Evolutionary conservation across 2,329 filamentous ascomycete species (phyloP).

Genomic region (Ophiocordyceps camponoti-leonardi): DNA sequence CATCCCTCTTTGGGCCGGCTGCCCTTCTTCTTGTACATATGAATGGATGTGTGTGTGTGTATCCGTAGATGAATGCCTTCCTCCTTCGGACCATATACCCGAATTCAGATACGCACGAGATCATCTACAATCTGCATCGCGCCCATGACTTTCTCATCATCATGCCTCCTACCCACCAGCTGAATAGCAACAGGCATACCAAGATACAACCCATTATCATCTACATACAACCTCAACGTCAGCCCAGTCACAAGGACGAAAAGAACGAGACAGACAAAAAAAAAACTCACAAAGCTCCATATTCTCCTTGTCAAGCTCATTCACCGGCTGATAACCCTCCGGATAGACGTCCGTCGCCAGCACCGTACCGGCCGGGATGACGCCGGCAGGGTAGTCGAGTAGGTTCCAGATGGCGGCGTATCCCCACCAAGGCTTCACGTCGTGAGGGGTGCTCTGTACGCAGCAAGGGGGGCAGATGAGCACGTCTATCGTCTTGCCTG

Average conservation of each 20-base stretch:
- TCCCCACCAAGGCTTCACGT: slow-evolving; percentile 33
- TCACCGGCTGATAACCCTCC: slow-evolving; percentile 3
- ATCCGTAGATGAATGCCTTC: too few species aligned
- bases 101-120: neutral
- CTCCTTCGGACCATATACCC: too few species aligned
- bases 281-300: slow-evolving; percentile 4
- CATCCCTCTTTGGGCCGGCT: too few species aligned
- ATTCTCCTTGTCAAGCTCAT: slow-evolving; percentile 5
- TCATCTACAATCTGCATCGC: slow-evolving; percentile 5
- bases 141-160: slow-evolving; percentile 6
- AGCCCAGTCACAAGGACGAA: neutral
- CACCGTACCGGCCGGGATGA: slow-evolving; percentile 5
- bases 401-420: slow-evolving; percentile 55
- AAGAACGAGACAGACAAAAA: too few species aligned
- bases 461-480: slow-evolving; percentile 43
- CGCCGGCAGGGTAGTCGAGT: slow-evolving; percentile 39
- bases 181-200: slow-evolving; percentile 6
- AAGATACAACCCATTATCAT: slow-evolving; percentile 4
- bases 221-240: neutral
- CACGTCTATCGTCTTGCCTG: slow-evolving; percentile 30
- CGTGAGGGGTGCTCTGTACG: slow-evolving; percentile 27
- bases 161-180: slow-evolving; percentile 4
- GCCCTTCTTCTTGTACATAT: too few species aligned
- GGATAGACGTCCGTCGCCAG: slow-evolving; percentile 4
- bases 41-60: too few species aligned